phyloP scores from a whole-genome alignment of 2,329 filamentous ascomycete species.

The Cercospora zeina region DNA sequence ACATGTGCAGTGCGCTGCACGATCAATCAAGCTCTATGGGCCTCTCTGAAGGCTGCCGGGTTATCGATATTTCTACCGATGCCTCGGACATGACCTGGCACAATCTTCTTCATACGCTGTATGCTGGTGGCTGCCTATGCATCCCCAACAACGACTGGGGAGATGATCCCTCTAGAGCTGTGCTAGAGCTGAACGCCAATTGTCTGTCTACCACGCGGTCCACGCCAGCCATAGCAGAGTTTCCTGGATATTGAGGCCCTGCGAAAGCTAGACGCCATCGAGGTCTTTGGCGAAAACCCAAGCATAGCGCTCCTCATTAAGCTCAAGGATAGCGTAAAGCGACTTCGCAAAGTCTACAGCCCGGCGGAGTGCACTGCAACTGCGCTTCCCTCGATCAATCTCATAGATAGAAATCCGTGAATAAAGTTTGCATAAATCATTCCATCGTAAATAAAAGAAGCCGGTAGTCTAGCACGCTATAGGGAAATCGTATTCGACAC shows the following conservation, averaged over 20 bases:
- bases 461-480: too few relatives aligned
- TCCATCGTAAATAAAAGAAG: too few relatives aligned
- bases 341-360: not conserved
- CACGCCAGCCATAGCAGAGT: not conserved
- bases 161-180: not conserved
- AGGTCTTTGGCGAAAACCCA: not conserved
- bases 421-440: too few relatives aligned
- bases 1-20: constrained; percentile 11
- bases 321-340: not conserved
- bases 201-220: constrained; percentile 1
- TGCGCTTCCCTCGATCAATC: not conserved
- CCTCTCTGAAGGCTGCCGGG: not conserved
- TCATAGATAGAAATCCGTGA: too few relatives aligned
- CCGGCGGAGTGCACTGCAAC: constrained; percentile 5
- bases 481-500: too few relatives aligned
- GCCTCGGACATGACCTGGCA: not conserved
- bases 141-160: not conserved
- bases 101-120: constrained; percentile 8
- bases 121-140: constrained; percentile 4
- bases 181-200: not conserved
- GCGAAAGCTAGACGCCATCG: not conserved
- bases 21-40: not conserved
- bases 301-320: not conserved
- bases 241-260: constrained; percentile 8
- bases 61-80: constrained; percentile 1